phyloP scores from a whole-genome alignment of 1,139 yeast genomes.

The Pichia sp. region DNA sequence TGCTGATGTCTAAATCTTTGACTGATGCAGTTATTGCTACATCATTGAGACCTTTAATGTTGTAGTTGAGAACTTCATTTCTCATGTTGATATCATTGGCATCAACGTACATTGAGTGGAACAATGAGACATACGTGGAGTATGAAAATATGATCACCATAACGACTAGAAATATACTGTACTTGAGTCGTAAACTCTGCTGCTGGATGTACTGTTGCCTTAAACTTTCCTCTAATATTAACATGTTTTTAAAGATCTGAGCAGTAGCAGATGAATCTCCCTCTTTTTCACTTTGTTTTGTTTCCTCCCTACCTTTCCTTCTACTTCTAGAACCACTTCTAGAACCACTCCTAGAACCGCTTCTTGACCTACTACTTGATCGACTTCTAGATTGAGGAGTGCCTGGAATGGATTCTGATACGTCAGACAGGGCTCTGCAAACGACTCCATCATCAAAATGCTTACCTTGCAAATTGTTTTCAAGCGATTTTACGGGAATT shows the following conservation, averaged over 20 bases:
- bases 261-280: conserved; percentile 41
- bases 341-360: conserved; percentile 14
- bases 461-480: not conserved
- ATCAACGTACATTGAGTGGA: conserved; percentile 15
- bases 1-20: not conserved
- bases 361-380: conserved; percentile 23
- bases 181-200: conserved; percentile 63
- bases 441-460: conserved; percentile 15
- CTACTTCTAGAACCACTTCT: not conserved
- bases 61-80: not conserved
- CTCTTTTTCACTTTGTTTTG: conserved; percentile 1
- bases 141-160: conserved; percentile 29
- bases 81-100: not conserved
- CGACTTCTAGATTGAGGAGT: conserved; percentile 14
- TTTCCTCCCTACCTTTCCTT: not conserved
- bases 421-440: conserved; percentile 4
- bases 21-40: not conserved
- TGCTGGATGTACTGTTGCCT: conserved; percentile 78
- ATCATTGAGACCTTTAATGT: not conserved
- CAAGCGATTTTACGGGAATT: not conserved
- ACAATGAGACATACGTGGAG: conserved; percentile 9
- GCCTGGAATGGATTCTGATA: conserved; percentile 7
- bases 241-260: conserved; percentile 70
- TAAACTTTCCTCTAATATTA: conserved; percentile 79
- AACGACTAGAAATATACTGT: conserved; percentile 55